These are phyloP conservation scores for Jackrogersella multiformis DNA, from an alignment of 495 filamentous ascomycete genomes.

Conservation along the genomic window DNA sequence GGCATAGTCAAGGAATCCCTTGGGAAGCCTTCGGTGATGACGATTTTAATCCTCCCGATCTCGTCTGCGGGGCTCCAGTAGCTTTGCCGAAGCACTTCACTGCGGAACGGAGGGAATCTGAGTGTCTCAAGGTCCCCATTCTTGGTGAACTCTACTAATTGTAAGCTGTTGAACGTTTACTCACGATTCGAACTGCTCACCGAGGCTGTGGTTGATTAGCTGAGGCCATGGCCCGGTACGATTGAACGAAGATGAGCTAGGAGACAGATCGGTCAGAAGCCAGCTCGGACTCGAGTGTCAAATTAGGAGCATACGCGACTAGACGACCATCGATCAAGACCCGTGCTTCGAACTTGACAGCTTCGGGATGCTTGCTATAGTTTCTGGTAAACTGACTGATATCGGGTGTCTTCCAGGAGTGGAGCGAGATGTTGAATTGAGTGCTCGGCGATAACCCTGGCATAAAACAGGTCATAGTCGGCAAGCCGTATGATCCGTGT, in stretches of 20 bases:
- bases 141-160: conserved; percentile 65
- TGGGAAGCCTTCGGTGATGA: conserved; percentile 78
- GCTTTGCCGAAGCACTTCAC: conserved; percentile 72
- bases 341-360: conserved; percentile 71
- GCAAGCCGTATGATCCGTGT: conserved; percentile 60
- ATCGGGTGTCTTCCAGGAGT: conserved; percentile 77
- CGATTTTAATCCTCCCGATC: conserved; percentile 77
- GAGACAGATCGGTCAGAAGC: conserved; percentile 4
- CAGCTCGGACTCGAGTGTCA: background rate
- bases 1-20: conserved; percentile 59
- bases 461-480: conserved; percentile 80
- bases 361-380: conserved; percentile 68
- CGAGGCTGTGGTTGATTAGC: conserved; percentile 60
- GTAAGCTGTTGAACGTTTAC: background rate
- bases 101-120: conserved; percentile 78
- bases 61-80: conserved; percentile 78
- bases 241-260: conserved; percentile 64
- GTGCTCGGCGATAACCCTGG: conserved; percentile 68
- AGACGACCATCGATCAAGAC: conserved; percentile 76
- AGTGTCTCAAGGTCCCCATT: conserved; percentile 70
- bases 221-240: conserved; percentile 68
- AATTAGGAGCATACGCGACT: conserved; percentile 64
- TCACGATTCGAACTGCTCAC: conserved; percentile 41
- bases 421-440: conserved; percentile 80
- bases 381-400: conserved; percentile 68